Evolutionary conservation across 768 basidiomycete species (phyloP), one percentile per base, ranked within the genome.

Genomic region (Lactifluus volemus): DNA sequence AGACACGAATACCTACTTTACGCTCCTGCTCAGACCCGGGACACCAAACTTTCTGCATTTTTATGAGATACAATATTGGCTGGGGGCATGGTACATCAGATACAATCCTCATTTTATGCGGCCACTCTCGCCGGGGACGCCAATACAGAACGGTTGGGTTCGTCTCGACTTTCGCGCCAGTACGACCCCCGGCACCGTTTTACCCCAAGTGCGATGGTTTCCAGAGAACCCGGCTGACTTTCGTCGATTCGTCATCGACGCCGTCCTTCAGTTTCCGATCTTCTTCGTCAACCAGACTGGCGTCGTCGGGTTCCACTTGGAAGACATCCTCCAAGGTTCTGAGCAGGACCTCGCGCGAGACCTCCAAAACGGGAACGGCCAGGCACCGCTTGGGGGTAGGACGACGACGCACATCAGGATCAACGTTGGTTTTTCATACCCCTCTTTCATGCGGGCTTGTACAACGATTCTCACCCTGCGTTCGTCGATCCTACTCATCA

Each of bases 191-290:
- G 61, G 61, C 8, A 53, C 56, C 2, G 34, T 63, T 2, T 47
- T 63, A 10, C 61, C 51, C 9, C 61, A 63, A 10, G 8, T 8
- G 5, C 61, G 61, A 54, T 63, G 61, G 61, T 8, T n/a, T 2
- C 61, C 61, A 5, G 21, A 32, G 3, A 47, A 63, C 14, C 52
- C 53, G 6, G 57, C 53, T 17, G 61, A 62, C 39, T 7, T 53
- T 12, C 61, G 45, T 12, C 61, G 61, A 15, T 21, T 53, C n/a
- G 56, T 63, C 10, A 6, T 15, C 38, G 11, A 5, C 8, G 52
- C 61, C 39, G 3, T 3, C 8, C 57, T 63, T 29, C 52, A 49
- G 14, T 51, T 58, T 6, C 61, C 61, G 1, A 10, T 58, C 0
- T 63, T 49, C 48, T 63, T 63, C 9, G 21, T 62, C 5, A 58